A percentile compares a stretch with the other conserved stretches of the same genome.
phyloP scores from a whole-genome alignment of 1,284 basidiomycete species.

The Sutorius eximius region DNA sequence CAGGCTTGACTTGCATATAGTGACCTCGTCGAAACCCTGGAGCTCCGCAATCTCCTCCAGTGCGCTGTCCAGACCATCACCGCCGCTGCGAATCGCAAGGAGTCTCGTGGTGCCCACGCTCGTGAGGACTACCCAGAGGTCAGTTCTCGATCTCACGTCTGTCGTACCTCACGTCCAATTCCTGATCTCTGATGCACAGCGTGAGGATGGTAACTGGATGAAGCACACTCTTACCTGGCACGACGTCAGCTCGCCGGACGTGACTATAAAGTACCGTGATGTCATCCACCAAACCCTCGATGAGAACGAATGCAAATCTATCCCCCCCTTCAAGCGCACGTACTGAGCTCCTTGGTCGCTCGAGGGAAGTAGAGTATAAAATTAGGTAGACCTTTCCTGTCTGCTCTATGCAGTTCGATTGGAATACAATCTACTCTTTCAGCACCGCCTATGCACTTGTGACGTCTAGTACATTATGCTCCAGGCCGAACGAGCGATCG shows the following conservation, averaged over 20 bases:
- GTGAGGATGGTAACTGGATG: slow-evolving; percentile 92
- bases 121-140: slow-evolving; percentile 94
- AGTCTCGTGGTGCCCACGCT: slow-evolving; percentile 96
- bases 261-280: slow-evolving; percentile 86
- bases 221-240: slow-evolving; percentile 90
- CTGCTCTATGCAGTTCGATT: slow-evolving; percentile 10
- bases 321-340: slow-evolving; percentile 86
- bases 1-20: slow-evolving; percentile 40
- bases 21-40: slow-evolving; percentile 95
- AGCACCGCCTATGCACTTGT: not conserved
- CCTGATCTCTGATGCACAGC: slow-evolving; percentile 41
- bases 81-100: slow-evolving; percentile 93
- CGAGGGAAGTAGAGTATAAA: not conserved
- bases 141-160: slow-evolving; percentile 24
- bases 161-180: not conserved
- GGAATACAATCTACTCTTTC: slow-evolving; percentile 15
- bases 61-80: slow-evolving; percentile 96
- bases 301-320: slow-evolving; percentile 91
- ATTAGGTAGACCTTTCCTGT: slow-evolving; percentile 3
- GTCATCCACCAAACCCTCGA: slow-evolving; percentile 90
- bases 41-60: slow-evolving; percentile 94
- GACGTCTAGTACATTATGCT: not conserved
- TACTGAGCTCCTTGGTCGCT: slow-evolving; percentile 47
- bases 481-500: too few relatives aligned
- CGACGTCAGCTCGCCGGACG: slow-evolving; percentile 73